phyloP scores from a whole-genome alignment of 768 basidiomycete genomes.

The Dendrothele bispora region DNA sequence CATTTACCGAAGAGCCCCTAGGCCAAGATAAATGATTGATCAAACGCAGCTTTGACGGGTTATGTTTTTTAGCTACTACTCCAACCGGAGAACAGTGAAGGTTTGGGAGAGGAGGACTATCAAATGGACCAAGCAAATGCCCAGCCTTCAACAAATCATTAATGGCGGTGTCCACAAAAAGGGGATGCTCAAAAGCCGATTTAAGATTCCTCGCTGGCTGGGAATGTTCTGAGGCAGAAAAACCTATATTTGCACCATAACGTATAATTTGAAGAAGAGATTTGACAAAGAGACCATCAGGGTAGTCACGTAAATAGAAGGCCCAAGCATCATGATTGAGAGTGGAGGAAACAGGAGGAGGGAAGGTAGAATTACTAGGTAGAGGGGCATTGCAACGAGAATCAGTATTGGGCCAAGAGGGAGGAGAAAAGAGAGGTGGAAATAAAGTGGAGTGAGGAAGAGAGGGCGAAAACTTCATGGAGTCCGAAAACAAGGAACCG shows the following conservation, averaged over 20 bases:
- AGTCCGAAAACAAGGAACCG: no score
- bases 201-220: slow-evolving; percentile 22
- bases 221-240: slow-evolving; percentile 9
- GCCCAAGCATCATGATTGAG: slow-evolving; percentile 17
- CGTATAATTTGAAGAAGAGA: slow-evolving; percentile 23
- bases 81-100: slow-evolving; percentile 25
- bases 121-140: slow-evolving; percentile 21
- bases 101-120: slow-evolving; percentile 11
- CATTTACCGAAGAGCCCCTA: no score
- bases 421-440: slow-evolving; percentile 8
- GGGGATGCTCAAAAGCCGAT: slow-evolving; percentile 17
- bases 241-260: slow-evolving; percentile 26
- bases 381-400: slow-evolving; percentile 18
- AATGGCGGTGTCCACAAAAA: slow-evolving; percentile 5
- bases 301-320: slow-evolving; percentile 23
- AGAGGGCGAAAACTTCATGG: neutral
- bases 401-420: slow-evolving; percentile 21
- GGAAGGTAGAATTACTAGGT: neutral
- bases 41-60: slow-evolving; percentile 17
- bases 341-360: slow-evolving; percentile 12
- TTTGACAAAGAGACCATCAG: slow-evolving; percentile 23
- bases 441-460: slow-evolving; percentile 8
- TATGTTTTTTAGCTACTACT: slow-evolving; percentile 16
- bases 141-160: slow-evolving; percentile 7
- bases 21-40: slow-evolving; percentile 31